phyloP scores from a whole-genome alignment of 2,329 filamentous ascomycete species.

The Arthrinium phaeospermum region DNA sequence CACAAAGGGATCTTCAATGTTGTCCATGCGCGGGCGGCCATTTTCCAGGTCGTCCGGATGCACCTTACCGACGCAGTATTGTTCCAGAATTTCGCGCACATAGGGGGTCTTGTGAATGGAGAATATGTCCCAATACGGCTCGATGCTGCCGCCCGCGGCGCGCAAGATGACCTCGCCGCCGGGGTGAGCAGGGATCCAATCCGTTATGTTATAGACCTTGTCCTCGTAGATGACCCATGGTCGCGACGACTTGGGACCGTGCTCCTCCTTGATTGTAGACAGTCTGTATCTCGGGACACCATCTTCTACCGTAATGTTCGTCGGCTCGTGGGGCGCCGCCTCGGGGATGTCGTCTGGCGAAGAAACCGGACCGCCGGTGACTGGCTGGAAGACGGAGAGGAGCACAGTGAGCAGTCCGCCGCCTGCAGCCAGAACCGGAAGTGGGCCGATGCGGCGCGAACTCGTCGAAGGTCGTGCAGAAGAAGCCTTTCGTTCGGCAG shows the following conservation, averaged over 20 bases:
- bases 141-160: conserved; percentile 68
- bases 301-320: conserved; percentile 43
- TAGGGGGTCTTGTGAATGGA: conserved; percentile 70
- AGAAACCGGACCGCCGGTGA: conserved; percentile 28
- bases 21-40: conserved; percentile 57
- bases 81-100: conserved; percentile 68
- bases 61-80: conserved; percentile 68
- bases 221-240: conserved; percentile 70
- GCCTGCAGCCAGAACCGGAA: conserved; percentile 35
- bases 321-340: conserved; percentile 22
- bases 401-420: conserved; percentile 35
- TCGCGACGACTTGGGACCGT: conserved; percentile 55
- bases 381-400: conserved; percentile 34
- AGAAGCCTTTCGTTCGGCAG: neutral
- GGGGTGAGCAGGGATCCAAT: conserved; percentile 69
- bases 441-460: conserved; percentile 21
- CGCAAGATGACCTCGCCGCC: conserved; percentile 72
- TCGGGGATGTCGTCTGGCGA: conserved; percentile 20
- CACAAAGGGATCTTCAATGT: conserved; percentile 63
- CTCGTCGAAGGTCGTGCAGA: neutral
- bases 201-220: conserved; percentile 73
- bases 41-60: conserved; percentile 64
- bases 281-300: conserved; percentile 56
- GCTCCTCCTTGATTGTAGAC: conserved; percentile 53
- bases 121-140: conserved; percentile 75